A percentile compares a stretch with the other conserved stretches of the same genome.
phyloP scores from a whole-genome alignment of 371 early-diverging fungal genomes.

The Haplosporangium sp. region DNA sequence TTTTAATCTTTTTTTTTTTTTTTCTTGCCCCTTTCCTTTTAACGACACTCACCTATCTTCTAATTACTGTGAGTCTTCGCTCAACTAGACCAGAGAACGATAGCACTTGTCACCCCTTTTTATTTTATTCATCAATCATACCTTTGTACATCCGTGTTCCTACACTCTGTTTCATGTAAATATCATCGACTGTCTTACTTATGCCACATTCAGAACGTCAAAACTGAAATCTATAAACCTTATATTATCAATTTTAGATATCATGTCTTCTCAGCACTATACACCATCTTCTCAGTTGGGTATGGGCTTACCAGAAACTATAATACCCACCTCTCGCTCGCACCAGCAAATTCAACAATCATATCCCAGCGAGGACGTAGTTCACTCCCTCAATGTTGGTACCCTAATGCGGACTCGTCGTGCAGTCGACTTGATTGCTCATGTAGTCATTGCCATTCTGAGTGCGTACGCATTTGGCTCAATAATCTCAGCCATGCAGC shows the following conservation, averaged over 20 bases:
- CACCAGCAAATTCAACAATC: constrained; percentile 6
- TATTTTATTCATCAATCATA: too few species aligned
- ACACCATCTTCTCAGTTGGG: constrained; percentile 1
- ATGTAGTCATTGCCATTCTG: constrained; percentile 21
- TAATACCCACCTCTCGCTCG: not conserved
- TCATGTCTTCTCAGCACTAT: constrained; percentile 10
- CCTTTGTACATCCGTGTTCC: not conserved
- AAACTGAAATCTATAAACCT: too few species aligned
- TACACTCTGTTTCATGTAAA: too few species aligned
- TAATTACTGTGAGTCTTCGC: too few species aligned
- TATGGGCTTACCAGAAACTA: not conserved
- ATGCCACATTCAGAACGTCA: too few species aligned
- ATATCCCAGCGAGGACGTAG: not conserved
- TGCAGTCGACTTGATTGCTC: constrained; percentile 18
- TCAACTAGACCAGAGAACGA: not conserved
- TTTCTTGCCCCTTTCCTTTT: constrained; percentile 1
- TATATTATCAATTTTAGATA: too few species aligned
- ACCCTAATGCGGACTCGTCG: not conserved
- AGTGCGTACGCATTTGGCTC: constrained; percentile 30
- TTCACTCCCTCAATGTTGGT: not conserved
- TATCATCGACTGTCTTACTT: too few species aligned
- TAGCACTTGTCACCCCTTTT: too few species aligned
- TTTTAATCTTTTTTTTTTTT: too few species aligned
- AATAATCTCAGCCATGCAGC: constrained; percentile 14
- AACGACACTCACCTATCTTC: too few species aligned